Base-by-base conservation (phyloP, 1,139 yeast genomes). In the Lodderomyces metapsilosis region DNA sequence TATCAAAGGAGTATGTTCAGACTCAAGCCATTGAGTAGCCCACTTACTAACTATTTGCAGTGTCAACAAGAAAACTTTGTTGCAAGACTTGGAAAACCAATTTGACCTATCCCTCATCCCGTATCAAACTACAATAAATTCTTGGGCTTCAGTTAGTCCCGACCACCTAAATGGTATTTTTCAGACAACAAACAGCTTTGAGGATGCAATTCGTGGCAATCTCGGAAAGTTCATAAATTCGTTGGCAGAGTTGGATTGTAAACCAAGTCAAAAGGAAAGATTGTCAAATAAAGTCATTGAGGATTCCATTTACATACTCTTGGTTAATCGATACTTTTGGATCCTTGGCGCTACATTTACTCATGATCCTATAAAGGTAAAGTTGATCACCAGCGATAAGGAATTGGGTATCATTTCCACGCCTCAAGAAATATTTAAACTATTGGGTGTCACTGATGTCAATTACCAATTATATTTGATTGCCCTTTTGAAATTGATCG, bases 401-500 rank as follows among this genome's bases (percentile, higher is more conserved):
- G 49, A 40, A 30, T 16, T 38, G 38, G 64, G 59, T 1, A 52
- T 54, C 20, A 48, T 59, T 11, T 43, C 54, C 43, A 51, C 58
- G 2, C 64, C 64, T 1, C 38, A 37, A 4, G 58, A 57, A 30
- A 41, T 58, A n/a, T 25, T 34, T 9, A 20, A 21, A n/a, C 15
- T 46, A 4, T 45, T 59, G 34, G 42, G 40, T 1, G 34, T 47
- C 10, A 48, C 44, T 5, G 41, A 43, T 13, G 34, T 58, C 7
- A 61, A 59, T 41, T 61, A 59, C 43, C 51, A 49, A 11, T 47
- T 51, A 36, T 63, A 63, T 39, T 48, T 63, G 22, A 37, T 59
- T 34, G 57, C 61, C 2, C 43, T 62, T 28, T 51, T 63, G 40
- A 50, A 51, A 25, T 44, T 63, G 34, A 53, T 53, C 7, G 68